Evolutionary conservation across 202 grass and related monocot species (phyloP).

Genomic region (Cymbopogon flexuosus): DNA sequence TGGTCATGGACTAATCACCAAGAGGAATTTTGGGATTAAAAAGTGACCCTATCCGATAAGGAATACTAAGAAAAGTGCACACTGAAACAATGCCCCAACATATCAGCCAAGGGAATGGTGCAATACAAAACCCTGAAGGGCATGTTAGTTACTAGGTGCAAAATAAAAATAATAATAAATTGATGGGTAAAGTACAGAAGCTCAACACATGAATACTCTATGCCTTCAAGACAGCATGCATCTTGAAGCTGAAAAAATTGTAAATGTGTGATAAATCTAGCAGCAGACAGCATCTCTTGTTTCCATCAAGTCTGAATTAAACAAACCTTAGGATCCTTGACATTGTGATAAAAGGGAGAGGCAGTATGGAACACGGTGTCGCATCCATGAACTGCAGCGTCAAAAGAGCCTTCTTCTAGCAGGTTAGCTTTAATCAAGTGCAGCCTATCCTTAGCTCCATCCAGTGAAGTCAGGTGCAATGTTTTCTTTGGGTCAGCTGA

Average conservation of each 20-base stretch:
- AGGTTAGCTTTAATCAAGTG: conserved; percentile 62
- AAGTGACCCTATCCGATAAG: background rate
- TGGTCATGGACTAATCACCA: background rate
- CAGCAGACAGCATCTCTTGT: background rate
- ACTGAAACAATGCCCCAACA: background rate
- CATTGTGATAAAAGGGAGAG: conserved; percentile 55
- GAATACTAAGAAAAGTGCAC: background rate
- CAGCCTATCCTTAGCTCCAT: conserved; percentile 69
- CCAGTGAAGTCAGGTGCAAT: conserved; percentile 44
- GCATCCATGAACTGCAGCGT: conserved; percentile 42
- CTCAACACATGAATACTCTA: background rate
- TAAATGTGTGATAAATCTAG: background rate
- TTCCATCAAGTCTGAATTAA: background rate
- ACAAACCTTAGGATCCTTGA: conserved; percentile 60
- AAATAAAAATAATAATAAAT: background rate
- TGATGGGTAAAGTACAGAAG: background rate
- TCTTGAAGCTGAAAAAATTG: background rate
- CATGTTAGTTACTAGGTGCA: background rate
- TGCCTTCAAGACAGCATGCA: background rate
- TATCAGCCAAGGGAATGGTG: background rate
- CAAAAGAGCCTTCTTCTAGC: conserved; percentile 62
- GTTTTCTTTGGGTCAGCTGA: conserved; percentile 73
- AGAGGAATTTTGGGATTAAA: background rate
- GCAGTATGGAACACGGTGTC: conserved; percentile 70
- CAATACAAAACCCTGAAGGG: background rate